Base-by-base conservation (phyloP, 495 filamentous ascomycete species). In the Daldinia concentrica region DNA sequence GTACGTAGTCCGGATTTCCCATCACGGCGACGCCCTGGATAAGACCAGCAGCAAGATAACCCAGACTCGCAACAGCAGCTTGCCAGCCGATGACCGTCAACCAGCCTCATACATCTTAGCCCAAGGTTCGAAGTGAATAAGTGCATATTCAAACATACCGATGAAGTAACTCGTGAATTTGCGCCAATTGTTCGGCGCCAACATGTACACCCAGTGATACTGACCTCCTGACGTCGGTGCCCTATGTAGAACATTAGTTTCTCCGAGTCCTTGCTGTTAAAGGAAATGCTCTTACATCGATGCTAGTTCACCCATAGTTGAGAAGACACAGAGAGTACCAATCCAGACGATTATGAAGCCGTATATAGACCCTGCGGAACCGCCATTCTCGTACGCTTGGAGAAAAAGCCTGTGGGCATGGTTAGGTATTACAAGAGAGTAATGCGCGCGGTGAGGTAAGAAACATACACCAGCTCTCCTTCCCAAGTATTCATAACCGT, bases 21-120 rank as follows among this genome's bases (percentile, higher is more conserved):
- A 72, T 43, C 5, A 72, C 69, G 2, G 60, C 55, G 6, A 72
- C 27, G 8, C 87, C 86, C 75, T 90, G 88, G 41, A 91, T 86
- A 6, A 88, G 83, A 3, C 82, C 87, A 0, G 82, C 87, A 1
- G 83, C 82, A 4, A 90, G 77, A 72, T 87, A 90, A 1, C 83
- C 83, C 29, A 82, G 78, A 2, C 83, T 79, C 2, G 88, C 84
- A 15, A 85, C 85, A 2, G 83, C 80, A 22, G 84, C 84, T 76
- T 89, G 86, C 88, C 89, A 90, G 8, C 86, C 88, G 32, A 85
- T 84, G 4, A 85, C 84, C 32, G 81, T 85, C 24, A 91, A 79
- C 89, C 89, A 91, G 14, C 87, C 69, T 54, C 3, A 32, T 17
- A 43, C 3, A 3, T 43, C 9, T 57, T 57, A 57, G 54, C 17